phyloP scores from a whole-genome alignment of 768 basidiomycete genomes.

The Thelephora ganbajun region DNA sequence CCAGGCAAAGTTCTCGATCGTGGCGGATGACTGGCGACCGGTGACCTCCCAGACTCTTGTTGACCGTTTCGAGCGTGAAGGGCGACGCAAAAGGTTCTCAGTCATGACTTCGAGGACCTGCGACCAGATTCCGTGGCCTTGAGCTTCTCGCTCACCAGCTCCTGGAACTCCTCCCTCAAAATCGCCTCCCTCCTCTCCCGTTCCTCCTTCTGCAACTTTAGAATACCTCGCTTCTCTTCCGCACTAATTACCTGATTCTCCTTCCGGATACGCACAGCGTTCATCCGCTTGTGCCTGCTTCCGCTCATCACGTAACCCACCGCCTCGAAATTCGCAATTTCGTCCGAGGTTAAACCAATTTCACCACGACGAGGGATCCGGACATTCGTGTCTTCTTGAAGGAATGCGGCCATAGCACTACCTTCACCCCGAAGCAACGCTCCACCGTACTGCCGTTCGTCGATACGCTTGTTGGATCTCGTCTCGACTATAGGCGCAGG shows the following conservation, averaged over 20 bases:
- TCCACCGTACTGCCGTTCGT: constrained; percentile 82
- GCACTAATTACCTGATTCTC: constrained; percentile 99
- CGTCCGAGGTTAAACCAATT: constrained; percentile 80
- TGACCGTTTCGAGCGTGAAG: too few relatives aligned
- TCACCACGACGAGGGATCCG: constrained; percentile 99
- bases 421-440: constrained; percentile 91
- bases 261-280: constrained; percentile 96
- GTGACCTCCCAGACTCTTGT: too few relatives aligned
- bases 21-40: too few relatives aligned
- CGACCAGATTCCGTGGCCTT: constrained; percentile 22
- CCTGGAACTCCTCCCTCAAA: constrained; percentile 79
- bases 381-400: constrained; percentile 61
- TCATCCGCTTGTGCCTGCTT: constrained; percentile 90
- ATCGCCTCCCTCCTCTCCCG: constrained; percentile 81
- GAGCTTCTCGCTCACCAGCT: constrained; percentile 65
- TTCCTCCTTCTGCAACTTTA: constrained; percentile 93
- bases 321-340: constrained; percentile 78
- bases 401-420: constrained; percentile 94
- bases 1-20: too few relatives aligned
- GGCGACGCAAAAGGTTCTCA: too few relatives aligned
- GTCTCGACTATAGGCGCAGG: constrained; percentile 32
- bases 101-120: too few relatives aligned
- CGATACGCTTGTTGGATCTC: constrained; percentile 35
- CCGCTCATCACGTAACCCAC: constrained; percentile 99
- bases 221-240: constrained; percentile 92